Evolutionary conservation across 345 rosid genomes (phyloP).

Genomic region (Microcos paniculata): DNA sequence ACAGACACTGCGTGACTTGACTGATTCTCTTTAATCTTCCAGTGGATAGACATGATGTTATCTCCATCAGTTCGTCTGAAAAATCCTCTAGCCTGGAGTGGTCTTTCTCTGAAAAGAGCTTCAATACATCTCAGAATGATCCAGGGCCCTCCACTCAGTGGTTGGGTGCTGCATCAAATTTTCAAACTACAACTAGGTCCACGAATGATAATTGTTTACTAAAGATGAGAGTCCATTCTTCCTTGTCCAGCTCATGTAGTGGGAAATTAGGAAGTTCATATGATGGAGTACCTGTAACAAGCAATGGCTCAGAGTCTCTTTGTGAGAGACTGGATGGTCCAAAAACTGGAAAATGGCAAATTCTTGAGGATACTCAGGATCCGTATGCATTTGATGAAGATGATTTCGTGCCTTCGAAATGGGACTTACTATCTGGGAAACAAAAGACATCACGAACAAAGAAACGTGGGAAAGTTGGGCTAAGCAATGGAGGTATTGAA

Average conservation of each 20-base stretch:
- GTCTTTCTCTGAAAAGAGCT: constrained; percentile 38
- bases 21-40: constrained; percentile 32
- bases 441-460: constrained; percentile 38
- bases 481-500: constrained; percentile 32
- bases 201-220: constrained; percentile 37
- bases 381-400: constrained; percentile 86
- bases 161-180: constrained; percentile 43
- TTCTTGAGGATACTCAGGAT: constrained; percentile 58
- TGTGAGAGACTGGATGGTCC: constrained; percentile 31
- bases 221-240: constrained; percentile 49
- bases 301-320: constrained; percentile 42
- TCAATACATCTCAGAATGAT: constrained; percentile 43
- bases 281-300: constrained; percentile 35
- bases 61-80: constrained; percentile 45
- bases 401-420: constrained; percentile 70
- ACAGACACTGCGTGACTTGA: constrained; percentile 1
- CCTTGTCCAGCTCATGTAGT: constrained; percentile 48
- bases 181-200: constrained; percentile 47
- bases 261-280: constrained; percentile 41
- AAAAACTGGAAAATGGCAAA: constrained; percentile 31
- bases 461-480: constrained; percentile 33
- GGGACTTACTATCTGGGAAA: constrained; percentile 65
- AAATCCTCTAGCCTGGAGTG: constrained; percentile 35
- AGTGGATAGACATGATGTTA: constrained; percentile 45
- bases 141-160: constrained; percentile 38